Evolutionary conservation across 441 rosid genomes (phyloP).

Genomic region (Aleurites moluccanus): DNA sequence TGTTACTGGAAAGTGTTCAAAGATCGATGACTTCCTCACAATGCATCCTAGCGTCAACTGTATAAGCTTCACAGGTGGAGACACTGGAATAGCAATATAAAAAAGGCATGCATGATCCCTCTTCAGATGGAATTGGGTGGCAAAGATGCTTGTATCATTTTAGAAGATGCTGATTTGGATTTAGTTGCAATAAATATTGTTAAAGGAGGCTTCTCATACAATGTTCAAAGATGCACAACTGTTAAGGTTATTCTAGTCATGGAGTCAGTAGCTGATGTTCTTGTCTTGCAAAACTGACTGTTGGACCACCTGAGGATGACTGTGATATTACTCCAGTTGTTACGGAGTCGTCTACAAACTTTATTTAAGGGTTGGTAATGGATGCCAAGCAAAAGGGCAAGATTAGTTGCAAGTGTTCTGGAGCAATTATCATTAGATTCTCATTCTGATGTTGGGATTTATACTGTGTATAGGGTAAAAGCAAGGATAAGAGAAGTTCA

Average conservation of each 20-base stretch:
- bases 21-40: constrained; percentile 33
- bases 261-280: constrained; percentile 76
- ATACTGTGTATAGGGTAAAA: too few relatives aligned
- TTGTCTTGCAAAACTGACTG: constrained; percentile 71
- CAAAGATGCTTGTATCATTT: constrained; percentile 95
- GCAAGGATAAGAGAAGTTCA: too few relatives aligned
- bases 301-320: constrained; percentile 85
- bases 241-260: constrained; percentile 88
- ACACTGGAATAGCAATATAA: constrained; percentile 77
- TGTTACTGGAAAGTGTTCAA: constrained; percentile 28
- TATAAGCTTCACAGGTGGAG: constrained; percentile 93
- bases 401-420: too few relatives aligned
- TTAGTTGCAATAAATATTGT: constrained; percentile 80
- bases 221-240: constrained; percentile 98
- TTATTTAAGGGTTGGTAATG: constrained; percentile 82
- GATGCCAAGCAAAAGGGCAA: constrained; percentile 95
- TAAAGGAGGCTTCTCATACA: constrained; percentile 94
- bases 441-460: too few relatives aligned
- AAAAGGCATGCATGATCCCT: constrained; percentile 89
- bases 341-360: constrained; percentile 89
- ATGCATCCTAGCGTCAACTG: constrained; percentile 87
- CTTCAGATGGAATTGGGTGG: constrained; percentile 98
- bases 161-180: constrained; percentile 96
- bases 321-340: constrained; percentile 95
- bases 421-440: too few relatives aligned